Evolutionary conservation across 2,329 filamentous ascomycete species (phyloP), one percentile per base, ranked within the genome.

Genomic region (Fusarium chaquense): DNA sequence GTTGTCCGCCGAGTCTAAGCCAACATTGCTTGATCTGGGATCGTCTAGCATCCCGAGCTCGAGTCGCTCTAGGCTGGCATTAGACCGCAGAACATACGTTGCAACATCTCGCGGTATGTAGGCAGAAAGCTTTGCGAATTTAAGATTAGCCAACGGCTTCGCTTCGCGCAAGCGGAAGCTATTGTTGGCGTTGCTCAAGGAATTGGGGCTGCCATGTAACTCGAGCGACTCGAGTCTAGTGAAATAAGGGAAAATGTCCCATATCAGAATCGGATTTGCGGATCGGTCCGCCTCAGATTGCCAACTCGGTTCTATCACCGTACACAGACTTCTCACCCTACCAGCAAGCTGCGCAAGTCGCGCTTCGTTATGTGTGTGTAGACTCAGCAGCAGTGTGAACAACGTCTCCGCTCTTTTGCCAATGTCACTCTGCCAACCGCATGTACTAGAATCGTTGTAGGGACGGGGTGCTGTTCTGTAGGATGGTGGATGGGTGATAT

Each of bases 21-120:
- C 22, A 6, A 16, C 3, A 2, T 18, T 1, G 0, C 12, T 26
- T 0, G 47, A 35, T 4, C 60, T 41, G 2, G 71, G 69, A 3
- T 11, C 15, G n/a, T 67, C 58, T 1, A 73, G 12, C 12, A 73
- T 32, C 1, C 64, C 69, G 5, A 73, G 58, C 10, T 73, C 71
- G 1, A 73, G 4, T 1, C 58, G 46, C 5, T 73, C 44, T 0
- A 73, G 51, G 0, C 33, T 58, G 1, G 7, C 1, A 3, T 30
- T 40, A 2, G 66, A 66, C n/a, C 24, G 22, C 1, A 69, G 58
- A 12, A 71, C 10, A 40, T 63, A 73, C 4, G 30, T 5, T 4
- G 38, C 26, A 36, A 64, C 30, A 2, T 12, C 2, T 11, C 30
- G 53, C 0, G 71, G 69, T 8, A 73, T 49, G 6, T 71, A 70